phyloP scores from a whole-genome alignment of 2,329 filamentous ascomycete genomes.

The Xylariomycetidae sp. region DNA sequence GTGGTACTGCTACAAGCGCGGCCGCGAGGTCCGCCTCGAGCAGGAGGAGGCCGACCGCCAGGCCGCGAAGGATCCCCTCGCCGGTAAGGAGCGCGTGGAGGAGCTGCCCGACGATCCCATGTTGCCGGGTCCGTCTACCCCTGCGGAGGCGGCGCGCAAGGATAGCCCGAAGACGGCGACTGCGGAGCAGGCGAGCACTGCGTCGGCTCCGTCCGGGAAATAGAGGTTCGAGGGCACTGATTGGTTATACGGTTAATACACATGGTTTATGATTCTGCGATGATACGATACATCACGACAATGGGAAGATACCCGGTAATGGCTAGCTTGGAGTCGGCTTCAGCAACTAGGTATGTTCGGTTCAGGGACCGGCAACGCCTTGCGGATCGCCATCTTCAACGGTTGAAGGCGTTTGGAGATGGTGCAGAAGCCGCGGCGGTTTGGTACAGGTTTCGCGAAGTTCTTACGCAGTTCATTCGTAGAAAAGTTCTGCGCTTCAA shows the following conservation, averaged over 20 bases:
- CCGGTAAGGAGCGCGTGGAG: conserved; percentile 37
- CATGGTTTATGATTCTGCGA: not conserved
- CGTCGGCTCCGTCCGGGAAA: no score
- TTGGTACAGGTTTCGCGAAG: no score
- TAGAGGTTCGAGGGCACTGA: no score
- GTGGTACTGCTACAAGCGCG: conserved; percentile 98
- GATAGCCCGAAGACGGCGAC: no score
- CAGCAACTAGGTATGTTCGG: no score
- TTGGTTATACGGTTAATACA: not conserved
- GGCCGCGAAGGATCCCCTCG: conserved; percentile 18
- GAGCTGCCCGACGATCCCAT: conserved; percentile 44
- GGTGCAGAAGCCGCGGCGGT: no score
- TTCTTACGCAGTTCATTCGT: no score
- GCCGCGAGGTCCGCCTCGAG: conserved; percentile 75
- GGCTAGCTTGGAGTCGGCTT: not conserved
- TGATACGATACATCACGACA: conserved; percentile 4
- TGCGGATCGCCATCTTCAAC: no score
- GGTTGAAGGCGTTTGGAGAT: no score
- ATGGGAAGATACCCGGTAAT: conserved; percentile 7
- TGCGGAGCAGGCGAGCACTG: no score
- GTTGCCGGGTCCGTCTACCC: conserved; percentile 26
- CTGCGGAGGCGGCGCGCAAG: not conserved
- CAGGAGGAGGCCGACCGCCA: conserved; percentile 37
- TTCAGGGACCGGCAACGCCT: no score
- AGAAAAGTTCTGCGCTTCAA: no score